Conservation (phyloP, 768 basidiomycete genomes). For the Podaxis mareebaensis region DNA sequence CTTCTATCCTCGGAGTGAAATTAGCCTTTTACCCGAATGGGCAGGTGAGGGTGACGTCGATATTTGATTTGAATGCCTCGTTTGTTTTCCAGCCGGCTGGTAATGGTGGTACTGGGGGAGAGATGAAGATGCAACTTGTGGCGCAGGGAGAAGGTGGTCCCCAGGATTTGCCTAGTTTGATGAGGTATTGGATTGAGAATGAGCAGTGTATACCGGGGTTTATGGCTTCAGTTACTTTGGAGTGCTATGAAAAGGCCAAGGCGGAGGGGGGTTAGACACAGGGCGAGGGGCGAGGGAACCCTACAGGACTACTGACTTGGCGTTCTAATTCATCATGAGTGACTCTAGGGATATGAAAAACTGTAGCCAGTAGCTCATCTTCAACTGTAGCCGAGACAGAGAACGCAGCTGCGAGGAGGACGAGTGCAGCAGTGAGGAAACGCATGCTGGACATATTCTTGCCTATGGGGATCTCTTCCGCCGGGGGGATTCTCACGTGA, state of each 20-base stretch:
- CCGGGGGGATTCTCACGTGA: too few species aligned
- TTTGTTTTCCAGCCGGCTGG: slow-evolving; percentile 79
- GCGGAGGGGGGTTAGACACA: not conserved
- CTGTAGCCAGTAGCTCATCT: not conserved
- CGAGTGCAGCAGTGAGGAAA: slow-evolving; percentile 2
- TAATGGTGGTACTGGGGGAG: slow-evolving; percentile 34
- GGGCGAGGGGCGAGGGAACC: too few species aligned
- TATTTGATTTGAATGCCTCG: slow-evolving; percentile 83
- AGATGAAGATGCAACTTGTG: slow-evolving; percentile 66
- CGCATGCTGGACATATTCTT: not conserved
- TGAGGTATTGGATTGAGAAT: slow-evolving; percentile 85
- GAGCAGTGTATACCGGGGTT: slow-evolving; percentile 89
- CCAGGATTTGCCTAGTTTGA: slow-evolving; percentile 69
- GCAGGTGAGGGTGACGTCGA: slow-evolving; percentile 85
- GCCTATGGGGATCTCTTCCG: too few species aligned
- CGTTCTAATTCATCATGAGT: not conserved
- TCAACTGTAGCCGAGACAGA: slow-evolving; percentile 3
- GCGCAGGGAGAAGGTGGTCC: slow-evolving; percentile 76
- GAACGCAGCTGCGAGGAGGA: not conserved
- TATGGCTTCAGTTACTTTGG: slow-evolving; percentile 83
- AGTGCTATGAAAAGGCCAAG: slow-evolving; percentile 82
- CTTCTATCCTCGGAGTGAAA: slow-evolving; percentile 87
- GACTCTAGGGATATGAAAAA: not conserved
- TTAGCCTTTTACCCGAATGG: slow-evolving; percentile 91
- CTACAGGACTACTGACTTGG: too few species aligned